Percentiles rank a stretch among this genome's conserved stretches.
Evolutionary conservation across 1,284 basidiomycete species (phyloP).

Genomic region (Heterobasidion annosum): DNA sequence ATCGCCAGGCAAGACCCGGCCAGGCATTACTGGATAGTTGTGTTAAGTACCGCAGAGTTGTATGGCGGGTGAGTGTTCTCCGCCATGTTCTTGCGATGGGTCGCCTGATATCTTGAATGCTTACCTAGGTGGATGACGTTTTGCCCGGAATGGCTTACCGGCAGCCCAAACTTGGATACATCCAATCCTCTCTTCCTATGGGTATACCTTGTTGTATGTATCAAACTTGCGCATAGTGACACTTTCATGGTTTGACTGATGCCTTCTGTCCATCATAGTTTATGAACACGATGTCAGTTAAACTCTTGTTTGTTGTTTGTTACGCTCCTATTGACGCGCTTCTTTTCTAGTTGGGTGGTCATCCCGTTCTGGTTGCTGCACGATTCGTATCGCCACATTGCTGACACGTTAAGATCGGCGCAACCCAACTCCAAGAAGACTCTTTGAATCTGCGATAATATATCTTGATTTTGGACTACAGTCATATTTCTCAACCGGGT

Average conservation of each 20-base stretch:
- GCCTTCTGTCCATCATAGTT: constrained; percentile 32
- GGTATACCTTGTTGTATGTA: constrained; percentile 35
- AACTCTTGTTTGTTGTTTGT: background rate
- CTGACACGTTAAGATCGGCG: constrained; percentile 39
- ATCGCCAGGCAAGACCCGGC: constrained; percentile 55
- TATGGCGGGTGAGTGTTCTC: constrained; percentile 58
- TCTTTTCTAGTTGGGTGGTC: constrained; percentile 57
- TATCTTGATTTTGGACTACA: no score
- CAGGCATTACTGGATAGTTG: constrained; percentile 74
- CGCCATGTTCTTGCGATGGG: background rate
- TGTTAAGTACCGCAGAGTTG: constrained; percentile 65
- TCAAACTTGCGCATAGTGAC: background rate
- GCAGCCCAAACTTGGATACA: constrained; percentile 61
- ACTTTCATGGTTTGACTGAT: constrained; percentile 2
- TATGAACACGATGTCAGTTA: constrained; percentile 67
- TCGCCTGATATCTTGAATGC: background rate
- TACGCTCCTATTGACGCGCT: constrained; percentile 11
- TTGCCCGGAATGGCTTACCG: constrained; percentile 77
- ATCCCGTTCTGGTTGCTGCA: constrained; percentile 68
- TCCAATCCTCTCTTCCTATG: constrained; percentile 48
- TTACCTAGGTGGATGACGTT: constrained; percentile 73
- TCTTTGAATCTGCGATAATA: no score
- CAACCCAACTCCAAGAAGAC: constrained; percentile 23
- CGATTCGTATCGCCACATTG: constrained; percentile 66
- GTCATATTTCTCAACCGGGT: no score